These are phyloP conservation scores for Aspergillus egyptiacus DNA, from an alignment of 495 filamentous ascomycete genomes.

Conservation along the genomic window DNA sequence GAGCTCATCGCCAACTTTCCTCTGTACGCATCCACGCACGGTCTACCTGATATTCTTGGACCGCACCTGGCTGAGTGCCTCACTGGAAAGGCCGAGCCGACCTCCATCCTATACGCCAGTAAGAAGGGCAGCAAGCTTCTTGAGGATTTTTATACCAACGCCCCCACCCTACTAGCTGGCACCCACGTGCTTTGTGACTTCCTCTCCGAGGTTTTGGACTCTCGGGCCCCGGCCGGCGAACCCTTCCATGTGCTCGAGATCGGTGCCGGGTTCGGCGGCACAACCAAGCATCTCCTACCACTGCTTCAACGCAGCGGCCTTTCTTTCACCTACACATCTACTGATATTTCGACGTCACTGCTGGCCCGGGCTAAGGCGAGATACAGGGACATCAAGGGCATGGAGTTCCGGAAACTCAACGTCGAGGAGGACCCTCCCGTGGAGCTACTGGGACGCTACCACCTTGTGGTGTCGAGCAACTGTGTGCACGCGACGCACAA, in stretches of 20 bases:
- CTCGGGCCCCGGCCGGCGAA: constrained; percentile 9
- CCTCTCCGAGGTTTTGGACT: constrained; percentile 21
- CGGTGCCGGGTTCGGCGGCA: constrained; percentile 40
- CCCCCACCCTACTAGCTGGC: constrained; percentile 29
- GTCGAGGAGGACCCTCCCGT: constrained; percentile 23
- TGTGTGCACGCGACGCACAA: constrained; percentile 40
- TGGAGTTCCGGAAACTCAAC: constrained; percentile 27
- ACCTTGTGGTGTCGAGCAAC: constrained; percentile 38
- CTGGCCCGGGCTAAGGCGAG: constrained; percentile 29
- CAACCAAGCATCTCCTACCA: constrained; percentile 27
- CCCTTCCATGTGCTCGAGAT: constrained; percentile 36
- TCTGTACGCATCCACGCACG: neutral
- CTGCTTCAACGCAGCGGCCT: constrained; percentile 25
- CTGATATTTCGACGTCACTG: constrained; percentile 36
- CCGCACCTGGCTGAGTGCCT: constrained; percentile 34
- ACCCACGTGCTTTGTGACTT: constrained; percentile 36
- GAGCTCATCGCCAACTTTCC: no score
- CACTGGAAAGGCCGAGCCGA: constrained; percentile 33
- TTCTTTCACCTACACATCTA: constrained; percentile 39
- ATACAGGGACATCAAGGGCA: constrained; percentile 25
- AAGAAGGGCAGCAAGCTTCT: constrained; percentile 41
- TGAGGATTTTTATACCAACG: constrained; percentile 35
- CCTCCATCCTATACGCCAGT: constrained; percentile 34
- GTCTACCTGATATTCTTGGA: constrained; percentile 37
- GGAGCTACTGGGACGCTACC: constrained; percentile 12